phyloP scores from a whole-genome alignment of 805 yeast genomes.

The Schwanniomyces vanrijiae region DNA sequence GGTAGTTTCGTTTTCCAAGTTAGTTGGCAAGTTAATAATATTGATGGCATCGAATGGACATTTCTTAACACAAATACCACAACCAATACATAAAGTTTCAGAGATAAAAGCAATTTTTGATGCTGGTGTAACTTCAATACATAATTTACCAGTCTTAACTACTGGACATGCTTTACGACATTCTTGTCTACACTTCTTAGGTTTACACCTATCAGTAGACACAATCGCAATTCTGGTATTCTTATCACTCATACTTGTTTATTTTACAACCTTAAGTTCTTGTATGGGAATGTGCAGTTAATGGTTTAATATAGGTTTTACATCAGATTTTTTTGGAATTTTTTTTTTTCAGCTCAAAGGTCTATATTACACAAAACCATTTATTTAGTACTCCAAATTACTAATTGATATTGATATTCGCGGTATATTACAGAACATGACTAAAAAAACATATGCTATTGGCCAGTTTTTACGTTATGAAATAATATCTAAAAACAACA shows the following conservation, averaged over 20 bases:
- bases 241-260: slow-evolving; percentile 27
- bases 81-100: slow-evolving; percentile 93
- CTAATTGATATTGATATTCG: not conserved
- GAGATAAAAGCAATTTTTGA: slow-evolving; percentile 93
- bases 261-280: not conserved
- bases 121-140: slow-evolving; percentile 93
- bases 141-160: slow-evolving; percentile 93
- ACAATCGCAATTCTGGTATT: slow-evolving; percentile 94
- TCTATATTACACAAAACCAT: not conserved
- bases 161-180: slow-evolving; percentile 97
- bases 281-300: slow-evolving; percentile 2
- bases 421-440: slow-evolving; percentile 18
- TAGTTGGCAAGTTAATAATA: slow-evolving; percentile 95
- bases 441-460: slow-evolving; percentile 19
- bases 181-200: slow-evolving; percentile 97
- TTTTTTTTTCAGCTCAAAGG: slow-evolving; percentile 1
- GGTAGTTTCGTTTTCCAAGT: slow-evolving; percentile 87
- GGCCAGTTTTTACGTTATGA: slow-evolving; percentile 9
- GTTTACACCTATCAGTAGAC: slow-evolving; percentile 92
- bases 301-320: not conserved
- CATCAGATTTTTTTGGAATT: not conserved
- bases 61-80: slow-evolving; percentile 99
- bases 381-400: not conserved
- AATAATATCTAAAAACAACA: not conserved
- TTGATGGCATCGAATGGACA: slow-evolving; percentile 98